Evolutionary conservation across 2,329 filamentous ascomycete genomes (phyloP), one percentile per base, ranked within the genome.

Genomic region (Colletotrichum echinochloae): DNA sequence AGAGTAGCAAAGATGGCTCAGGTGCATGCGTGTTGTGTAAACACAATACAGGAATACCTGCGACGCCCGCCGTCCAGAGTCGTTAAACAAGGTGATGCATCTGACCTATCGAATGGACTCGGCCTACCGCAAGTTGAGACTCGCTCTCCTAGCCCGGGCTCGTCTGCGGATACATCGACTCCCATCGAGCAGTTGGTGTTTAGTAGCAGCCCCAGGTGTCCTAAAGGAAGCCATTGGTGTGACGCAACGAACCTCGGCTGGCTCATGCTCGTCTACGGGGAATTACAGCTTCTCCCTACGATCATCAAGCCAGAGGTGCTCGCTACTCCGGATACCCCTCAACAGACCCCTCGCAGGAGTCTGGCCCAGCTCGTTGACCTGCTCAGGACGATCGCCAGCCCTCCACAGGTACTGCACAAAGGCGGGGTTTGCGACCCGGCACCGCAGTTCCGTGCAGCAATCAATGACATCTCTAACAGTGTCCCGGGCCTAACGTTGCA

Each of bases 171-270:
- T 14, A 23, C 26, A 30, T 46, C 52, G 23, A 64, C 74, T 20
- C 72, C 68, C 49, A 60, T 70, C 18, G 70, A 73, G 20, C 74
- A 76, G 3, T 68, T 80, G 35, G 63, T 75, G n/a, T 73, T 85
- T 4, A 82, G 80, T 1, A 81, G 78, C 39, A 78, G 75, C 0
- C 80, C 85, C 3, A 81, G 86, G 41, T 88, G 86, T 66, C 84
- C 85, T 20, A 85, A 81, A 66, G 84, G 84, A 0, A 85, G 81
- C 64, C 85, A 84, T 64, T 78, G 79, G 74, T 88, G 86, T 65
- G 87, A 88, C 71, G 85, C 86, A 0, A 82, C 82, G 0, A 87
- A 86, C 63, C 78, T 88, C 0, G 86, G 86, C 3, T 88, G 85
- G 85, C 74, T 87, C 41, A 85, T 88, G 82, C 78, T 87, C n/a